Percentiles rank a stretch among this genome's conserved stretches.
These are phyloP conservation scores for Phaeophleospora eucalypticola DNA, from an alignment of 2,329 filamentous ascomycete genomes.

Conservation along the genomic window DNA sequence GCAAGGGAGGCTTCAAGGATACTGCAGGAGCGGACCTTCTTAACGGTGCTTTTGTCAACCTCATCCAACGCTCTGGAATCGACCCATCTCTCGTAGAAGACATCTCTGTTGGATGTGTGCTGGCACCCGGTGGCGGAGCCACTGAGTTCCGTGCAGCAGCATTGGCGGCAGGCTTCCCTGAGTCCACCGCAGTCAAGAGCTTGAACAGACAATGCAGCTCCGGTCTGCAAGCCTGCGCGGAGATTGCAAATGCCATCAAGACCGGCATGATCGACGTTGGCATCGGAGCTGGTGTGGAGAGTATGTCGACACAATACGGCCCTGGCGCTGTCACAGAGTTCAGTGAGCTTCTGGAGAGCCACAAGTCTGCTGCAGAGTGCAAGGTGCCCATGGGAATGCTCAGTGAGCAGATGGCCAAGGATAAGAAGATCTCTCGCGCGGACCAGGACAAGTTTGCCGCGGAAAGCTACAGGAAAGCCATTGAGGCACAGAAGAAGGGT, in stretches of 20 bases:
- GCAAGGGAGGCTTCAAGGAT: conserved; percentile 94
- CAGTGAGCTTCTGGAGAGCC: conserved; percentile 77
- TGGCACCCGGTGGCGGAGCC: conserved; percentile 87
- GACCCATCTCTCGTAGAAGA: conserved; percentile 87
- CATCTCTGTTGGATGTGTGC: conserved; percentile 84
- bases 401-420: conserved; percentile 92
- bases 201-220: conserved; percentile 94
- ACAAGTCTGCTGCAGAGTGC: conserved; percentile 85
- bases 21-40: conserved; percentile 85
- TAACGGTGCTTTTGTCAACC: conserved; percentile 72
- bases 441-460: conserved; percentile 92
- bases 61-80: conserved; percentile 82
- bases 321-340: conserved; percentile 87
- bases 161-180: conserved; percentile 86
- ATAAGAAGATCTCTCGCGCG: conserved; percentile 65
- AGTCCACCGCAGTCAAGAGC: conserved; percentile 75
- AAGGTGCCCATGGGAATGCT: conserved; percentile 95
- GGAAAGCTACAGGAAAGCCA: conserved; percentile 85
- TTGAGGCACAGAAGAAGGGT: conserved; percentile 78
- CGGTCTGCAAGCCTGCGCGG: conserved; percentile 85
- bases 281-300: conserved; percentile 91
- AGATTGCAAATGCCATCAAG: conserved; percentile 89
- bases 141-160: conserved; percentile 95
- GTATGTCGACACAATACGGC: conserved; percentile 90
- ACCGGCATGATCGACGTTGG: conserved; percentile 92